Evolutionary conservation across 164 flowering plant species (phyloP).

Genomic region (Houttuynia cordata): DNA sequence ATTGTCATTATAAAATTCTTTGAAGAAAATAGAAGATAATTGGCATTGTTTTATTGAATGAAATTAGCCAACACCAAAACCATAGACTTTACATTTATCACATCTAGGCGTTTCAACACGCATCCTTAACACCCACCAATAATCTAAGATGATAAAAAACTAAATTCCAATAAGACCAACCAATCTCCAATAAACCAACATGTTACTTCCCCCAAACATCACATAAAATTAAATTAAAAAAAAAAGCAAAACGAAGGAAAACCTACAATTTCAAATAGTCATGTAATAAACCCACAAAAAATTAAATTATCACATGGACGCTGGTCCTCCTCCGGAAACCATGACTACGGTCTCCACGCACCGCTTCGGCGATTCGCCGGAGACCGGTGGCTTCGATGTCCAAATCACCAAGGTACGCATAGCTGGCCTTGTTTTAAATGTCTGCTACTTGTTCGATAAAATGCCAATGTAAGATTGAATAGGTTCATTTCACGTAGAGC

Average conservation of each 20-base stretch:
- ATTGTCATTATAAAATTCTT: neutral
- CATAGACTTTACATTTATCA: no score
- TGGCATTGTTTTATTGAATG: no score
- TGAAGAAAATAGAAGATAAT: no score
- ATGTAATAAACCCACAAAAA: no score
- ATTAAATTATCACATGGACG: no score
- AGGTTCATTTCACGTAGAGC: conserved; percentile 23
- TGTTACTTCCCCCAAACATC: no score
- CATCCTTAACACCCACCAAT: neutral
- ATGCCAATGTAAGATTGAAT: neutral
- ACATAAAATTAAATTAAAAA: no score
- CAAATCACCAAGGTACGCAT: neutral
- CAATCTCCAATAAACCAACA: neutral
- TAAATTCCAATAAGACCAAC: no score
- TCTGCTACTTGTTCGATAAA: neutral
- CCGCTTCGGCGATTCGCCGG: neutral
- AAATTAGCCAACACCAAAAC: no score
- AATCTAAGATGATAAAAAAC: neutral
- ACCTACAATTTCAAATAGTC: neutral
- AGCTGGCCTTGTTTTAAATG: neutral
- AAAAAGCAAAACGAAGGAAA: neutral
- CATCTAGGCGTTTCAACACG: neutral
- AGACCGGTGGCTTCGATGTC: neutral
- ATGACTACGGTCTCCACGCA: conserved; percentile 2
- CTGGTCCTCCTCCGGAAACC: neutral